phyloP scores from a whole-genome alignment of 352 stramenopile genomes.

The Globisporangium yorkense region DNA sequence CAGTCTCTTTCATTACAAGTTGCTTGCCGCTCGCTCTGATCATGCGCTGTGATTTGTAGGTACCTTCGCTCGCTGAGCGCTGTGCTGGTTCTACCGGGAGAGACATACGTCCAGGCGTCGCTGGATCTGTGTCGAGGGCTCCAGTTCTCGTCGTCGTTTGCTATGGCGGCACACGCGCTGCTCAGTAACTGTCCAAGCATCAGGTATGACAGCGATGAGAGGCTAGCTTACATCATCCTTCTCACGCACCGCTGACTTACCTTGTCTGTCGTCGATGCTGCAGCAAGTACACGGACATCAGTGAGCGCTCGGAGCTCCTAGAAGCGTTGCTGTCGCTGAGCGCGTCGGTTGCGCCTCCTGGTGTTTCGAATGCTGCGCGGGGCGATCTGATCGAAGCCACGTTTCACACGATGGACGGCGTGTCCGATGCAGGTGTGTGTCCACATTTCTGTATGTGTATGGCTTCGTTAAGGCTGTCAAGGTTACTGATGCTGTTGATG shows the following conservation, averaged over 20 bases:
- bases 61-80: constrained; percentile 56
- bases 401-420: constrained; percentile 40
- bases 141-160: constrained; percentile 33
- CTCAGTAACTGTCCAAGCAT: constrained; percentile 44
- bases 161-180: constrained; percentile 39
- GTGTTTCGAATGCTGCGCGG: constrained; percentile 9
- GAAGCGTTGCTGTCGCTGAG: constrained; percentile 17
- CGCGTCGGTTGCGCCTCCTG: constrained; percentile 3
- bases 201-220: constrained; percentile 24
- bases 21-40: background rate
- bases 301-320: constrained; percentile 41
- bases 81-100: constrained; percentile 43
- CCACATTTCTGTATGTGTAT: background rate
- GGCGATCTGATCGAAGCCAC: constrained; percentile 46
- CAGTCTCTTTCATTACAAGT: background rate
- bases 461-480: background rate
- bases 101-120: constrained; percentile 38
- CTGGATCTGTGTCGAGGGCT: constrained; percentile 45
- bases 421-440: constrained; percentile 39
- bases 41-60: constrained; percentile 16
- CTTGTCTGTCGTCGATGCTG: background rate
- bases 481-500: background rate
- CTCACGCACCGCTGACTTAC: background rate
- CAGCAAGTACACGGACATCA: constrained; percentile 58
- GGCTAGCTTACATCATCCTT: background rate